Conservation (phyloP, 768 basidiomycete species). For the Tricholoma hemisulphureum region DNA sequence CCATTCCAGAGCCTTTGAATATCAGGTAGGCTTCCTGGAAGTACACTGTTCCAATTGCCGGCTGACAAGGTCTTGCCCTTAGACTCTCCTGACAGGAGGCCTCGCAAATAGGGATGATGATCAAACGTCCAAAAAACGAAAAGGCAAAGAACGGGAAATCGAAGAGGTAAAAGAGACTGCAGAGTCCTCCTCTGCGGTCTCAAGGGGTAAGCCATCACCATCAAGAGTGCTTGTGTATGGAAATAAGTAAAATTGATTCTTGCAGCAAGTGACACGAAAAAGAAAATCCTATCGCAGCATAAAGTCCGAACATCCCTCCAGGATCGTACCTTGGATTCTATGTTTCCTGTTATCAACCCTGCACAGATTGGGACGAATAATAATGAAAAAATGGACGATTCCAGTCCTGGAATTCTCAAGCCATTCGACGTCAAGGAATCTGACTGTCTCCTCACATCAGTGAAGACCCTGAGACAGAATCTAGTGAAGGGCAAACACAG, state of each 20-base stretch:
- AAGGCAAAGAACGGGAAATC: conserved; percentile 38
- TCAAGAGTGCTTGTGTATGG: not conserved
- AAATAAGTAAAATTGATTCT: not conserved
- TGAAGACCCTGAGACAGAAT: conserved; percentile 60
- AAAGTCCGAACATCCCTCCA: conserved; percentile 88
- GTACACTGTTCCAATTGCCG: not conserved
- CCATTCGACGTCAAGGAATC: conserved; percentile 69
- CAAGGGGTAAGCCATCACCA: conserved; percentile 8
- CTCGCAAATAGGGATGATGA: conserved; percentile 33
- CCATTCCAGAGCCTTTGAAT: conserved; percentile 69
- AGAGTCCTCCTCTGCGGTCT: conserved; percentile 22
- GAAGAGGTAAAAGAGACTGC: conserved; percentile 25
- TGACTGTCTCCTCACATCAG: conserved; percentile 72
- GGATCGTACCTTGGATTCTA: conserved; percentile 91
- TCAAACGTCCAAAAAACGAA: conserved; percentile 34
- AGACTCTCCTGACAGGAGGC: conserved; percentile 65
- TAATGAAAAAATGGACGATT: conserved; percentile 19
- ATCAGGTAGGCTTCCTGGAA: conserved; percentile 49
- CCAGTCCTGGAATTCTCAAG: conserved; percentile 24
- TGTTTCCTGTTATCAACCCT: conserved; percentile 74
- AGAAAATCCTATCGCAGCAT: conserved; percentile 72
- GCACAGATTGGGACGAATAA: conserved; percentile 35
- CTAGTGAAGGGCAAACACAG: conserved; percentile 63
- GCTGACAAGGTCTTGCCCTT: not conserved
- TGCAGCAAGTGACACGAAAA: conserved; percentile 24